Conservation (phyloP, 306 rosid species). For the Oemleria cerasiformis region DNA sequence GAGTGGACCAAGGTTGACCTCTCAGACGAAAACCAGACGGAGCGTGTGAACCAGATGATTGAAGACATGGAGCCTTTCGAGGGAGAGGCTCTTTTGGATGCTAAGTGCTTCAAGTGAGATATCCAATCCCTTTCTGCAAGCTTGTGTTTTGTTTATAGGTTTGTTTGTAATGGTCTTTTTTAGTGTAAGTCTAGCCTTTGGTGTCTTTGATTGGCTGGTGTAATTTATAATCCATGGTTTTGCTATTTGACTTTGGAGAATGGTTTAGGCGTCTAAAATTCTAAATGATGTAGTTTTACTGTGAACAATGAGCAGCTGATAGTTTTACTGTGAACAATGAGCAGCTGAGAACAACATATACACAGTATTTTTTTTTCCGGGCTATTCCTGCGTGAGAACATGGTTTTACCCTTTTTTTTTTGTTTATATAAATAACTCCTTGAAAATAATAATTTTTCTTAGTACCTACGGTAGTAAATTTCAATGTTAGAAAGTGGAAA, state of each 20-base stretch:
- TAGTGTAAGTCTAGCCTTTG: not conserved
- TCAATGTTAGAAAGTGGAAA: too few species aligned
- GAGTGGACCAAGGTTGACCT: conserved; percentile 86
- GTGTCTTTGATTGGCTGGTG: conserved; percentile 1
- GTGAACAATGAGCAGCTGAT: too few species aligned
- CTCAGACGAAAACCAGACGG: conserved; percentile 69
- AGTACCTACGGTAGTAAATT: too few species aligned
- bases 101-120: conserved; percentile 77
- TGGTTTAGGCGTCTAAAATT: conserved; percentile 3
- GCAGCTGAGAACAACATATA: too few species aligned
- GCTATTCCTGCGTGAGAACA: too few species aligned
- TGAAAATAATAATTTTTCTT: too few species aligned
- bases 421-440: too few species aligned
- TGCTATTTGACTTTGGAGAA: not conserved
- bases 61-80: conserved; percentile 82
- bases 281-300: conserved; percentile 5
- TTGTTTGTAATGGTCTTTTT: conserved; percentile 8
- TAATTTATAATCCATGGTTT: not conserved
- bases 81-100: conserved; percentile 75
- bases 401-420: too few species aligned
- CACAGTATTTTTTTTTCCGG: too few species aligned
- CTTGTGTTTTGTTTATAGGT: conserved; percentile 19
- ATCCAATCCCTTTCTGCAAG: not conserved
- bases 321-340: too few species aligned
- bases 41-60: conserved; percentile 74